Evolutionary conservation across 805 yeast genomes (phyloP).

Genomic region (Wickerhamomyces silvicola): DNA sequence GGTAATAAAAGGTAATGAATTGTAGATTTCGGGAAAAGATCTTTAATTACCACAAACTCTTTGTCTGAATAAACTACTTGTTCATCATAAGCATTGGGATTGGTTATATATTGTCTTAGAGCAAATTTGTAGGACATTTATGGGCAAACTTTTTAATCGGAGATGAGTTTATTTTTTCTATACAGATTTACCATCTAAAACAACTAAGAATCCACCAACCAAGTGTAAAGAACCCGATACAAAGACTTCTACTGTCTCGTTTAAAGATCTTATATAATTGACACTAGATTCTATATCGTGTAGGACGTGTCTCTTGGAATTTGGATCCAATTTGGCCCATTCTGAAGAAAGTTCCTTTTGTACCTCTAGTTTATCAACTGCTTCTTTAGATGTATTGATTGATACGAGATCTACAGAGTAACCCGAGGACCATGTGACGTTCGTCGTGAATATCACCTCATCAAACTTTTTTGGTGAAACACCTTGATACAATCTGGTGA

Average conservation of each 20-base stretch:
- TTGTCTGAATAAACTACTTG: constrained; percentile 44
- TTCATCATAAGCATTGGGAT: constrained; percentile 33
- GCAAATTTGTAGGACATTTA: constrained; percentile 44
- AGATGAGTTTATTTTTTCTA: neutral
- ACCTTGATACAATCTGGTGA: constrained; percentile 43
- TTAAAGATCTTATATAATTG: constrained; percentile 35
- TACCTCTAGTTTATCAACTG: constrained; percentile 72
- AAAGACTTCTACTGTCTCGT: constrained; percentile 55
- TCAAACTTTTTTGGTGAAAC: constrained; percentile 49
- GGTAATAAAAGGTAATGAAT: constrained; percentile 62
- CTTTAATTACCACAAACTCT: constrained; percentile 49
- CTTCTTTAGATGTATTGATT: constrained; percentile 71
- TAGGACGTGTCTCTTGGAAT: constrained; percentile 44
- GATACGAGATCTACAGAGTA: constrained; percentile 83
- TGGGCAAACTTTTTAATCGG: no score
- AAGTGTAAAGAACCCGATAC: constrained; percentile 92
- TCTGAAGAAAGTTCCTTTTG: constrained; percentile 68
- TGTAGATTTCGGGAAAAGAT: constrained; percentile 55
- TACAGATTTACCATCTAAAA: constrained; percentile 45
- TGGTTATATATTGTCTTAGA: constrained; percentile 39
- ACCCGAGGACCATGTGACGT: constrained; percentile 86
- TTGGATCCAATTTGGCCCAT: constrained; percentile 54
- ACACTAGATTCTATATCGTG: constrained; percentile 73
- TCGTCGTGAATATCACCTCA: constrained; percentile 80
- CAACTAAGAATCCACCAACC: constrained; percentile 90